A percentile compares a stretch with the other conserved stretches of the same genome.
Conservation (phyloP, 2,329 filamentous ascomycete genomes). For the Dendryphion nanum region DNA sequence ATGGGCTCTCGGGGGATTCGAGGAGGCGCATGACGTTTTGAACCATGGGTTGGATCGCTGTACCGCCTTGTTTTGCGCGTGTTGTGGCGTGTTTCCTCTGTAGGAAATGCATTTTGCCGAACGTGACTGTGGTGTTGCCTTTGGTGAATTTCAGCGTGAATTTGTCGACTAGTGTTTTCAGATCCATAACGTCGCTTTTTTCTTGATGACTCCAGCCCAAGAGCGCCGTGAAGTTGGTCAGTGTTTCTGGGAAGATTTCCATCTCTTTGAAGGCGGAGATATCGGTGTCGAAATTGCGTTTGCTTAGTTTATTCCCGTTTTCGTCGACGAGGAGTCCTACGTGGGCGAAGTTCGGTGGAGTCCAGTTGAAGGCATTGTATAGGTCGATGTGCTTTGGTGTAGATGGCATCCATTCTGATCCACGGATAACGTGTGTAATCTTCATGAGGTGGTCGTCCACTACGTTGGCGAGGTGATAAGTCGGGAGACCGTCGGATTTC, state of each 20-base stretch:
- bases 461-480: conserved; percentile 96
- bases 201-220: conserved; percentile 76
- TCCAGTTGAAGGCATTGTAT: conserved; percentile 51
- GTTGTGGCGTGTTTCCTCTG: conserved; percentile 67
- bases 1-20: conserved; percentile 24
- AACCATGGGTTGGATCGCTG: conserved; percentile 39
- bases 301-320: conserved; percentile 62
- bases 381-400: conserved; percentile 73
- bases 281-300: conserved; percentile 70
- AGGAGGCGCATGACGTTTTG: conserved; percentile 29
- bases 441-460: conserved; percentile 95
- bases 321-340: conserved; percentile 50
- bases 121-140: conserved; percentile 80
- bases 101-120: conserved; percentile 76
- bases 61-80: conserved; percentile 47
- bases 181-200: conserved; percentile 67
- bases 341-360: conserved; percentile 49
- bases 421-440: conserved; percentile 92
- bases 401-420: conserved; percentile 94
- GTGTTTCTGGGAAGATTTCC: conserved; percentile 61
- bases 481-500: conserved; percentile 89
- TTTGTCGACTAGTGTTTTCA: conserved; percentile 69
- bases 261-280: conserved; percentile 57
- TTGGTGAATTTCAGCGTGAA: conserved; percentile 88
- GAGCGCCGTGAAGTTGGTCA: conserved; percentile 81